These are phyloP conservation scores for Venturia effusa DNA, from an alignment of 2,329 filamentous ascomycete genomes.

Conservation along the genomic window DNA sequence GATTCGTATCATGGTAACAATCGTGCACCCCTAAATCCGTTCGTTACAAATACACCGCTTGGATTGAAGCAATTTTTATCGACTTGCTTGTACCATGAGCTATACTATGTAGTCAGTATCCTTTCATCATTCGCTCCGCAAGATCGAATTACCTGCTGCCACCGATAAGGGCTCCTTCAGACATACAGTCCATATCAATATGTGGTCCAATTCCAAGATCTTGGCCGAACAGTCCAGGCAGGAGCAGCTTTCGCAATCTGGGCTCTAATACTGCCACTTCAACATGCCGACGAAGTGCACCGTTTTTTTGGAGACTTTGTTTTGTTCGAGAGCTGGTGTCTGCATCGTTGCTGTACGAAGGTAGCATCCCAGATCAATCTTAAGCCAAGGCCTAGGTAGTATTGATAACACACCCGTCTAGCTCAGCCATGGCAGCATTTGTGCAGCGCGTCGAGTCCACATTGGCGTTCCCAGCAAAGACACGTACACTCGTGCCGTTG, in stretches of 20 bases:
- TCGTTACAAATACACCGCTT: neutral
- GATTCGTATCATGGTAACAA: neutral
- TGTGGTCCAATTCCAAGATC: neutral
- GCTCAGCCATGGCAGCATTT: neutral
- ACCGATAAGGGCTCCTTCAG: neutral
- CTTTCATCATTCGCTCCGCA: neutral
- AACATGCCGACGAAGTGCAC: neutral
- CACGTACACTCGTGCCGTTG: neutral
- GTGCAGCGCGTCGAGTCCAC: neutral
- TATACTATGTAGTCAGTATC: neutral
- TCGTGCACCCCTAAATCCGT: neutral
- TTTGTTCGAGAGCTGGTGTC: neutral
- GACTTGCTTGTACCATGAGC: neutral
- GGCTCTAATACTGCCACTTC: neutral
- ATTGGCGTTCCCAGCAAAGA: neutral
- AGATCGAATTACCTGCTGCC: neutral
- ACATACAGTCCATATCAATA: neutral
- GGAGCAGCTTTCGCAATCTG: neutral
- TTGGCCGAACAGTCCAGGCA: neutral
- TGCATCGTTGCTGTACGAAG: slow-evolving; percentile 5
- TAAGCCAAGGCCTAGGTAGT: neutral
- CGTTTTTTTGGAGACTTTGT: neutral
- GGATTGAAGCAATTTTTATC: slow-evolving; percentile 1
- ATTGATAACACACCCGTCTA: neutral
- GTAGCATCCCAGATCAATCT: neutral